Percentiles rank a stretch among this genome's conserved stretches.
Conservation (phyloP, 2,329 filamentous ascomycete species). For the Biscogniauxia sp. region DNA sequence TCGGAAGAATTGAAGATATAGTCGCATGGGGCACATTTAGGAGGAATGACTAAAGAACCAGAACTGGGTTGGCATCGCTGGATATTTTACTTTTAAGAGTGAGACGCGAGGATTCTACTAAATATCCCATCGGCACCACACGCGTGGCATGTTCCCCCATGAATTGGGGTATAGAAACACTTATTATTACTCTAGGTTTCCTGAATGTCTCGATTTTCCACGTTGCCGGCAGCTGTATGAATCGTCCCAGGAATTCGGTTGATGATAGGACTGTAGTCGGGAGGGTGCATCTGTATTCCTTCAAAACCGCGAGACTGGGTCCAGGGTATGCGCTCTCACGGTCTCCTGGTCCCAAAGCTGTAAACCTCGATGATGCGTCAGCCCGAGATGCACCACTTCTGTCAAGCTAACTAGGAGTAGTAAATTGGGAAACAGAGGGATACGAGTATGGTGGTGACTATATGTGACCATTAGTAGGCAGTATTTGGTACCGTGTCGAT, state of each 20-base stretch:
- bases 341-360: neutral
- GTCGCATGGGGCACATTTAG: neutral
- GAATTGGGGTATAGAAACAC: no score
- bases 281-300: neutral
- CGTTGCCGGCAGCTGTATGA: neutral
- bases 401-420: neutral
- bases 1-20: neutral
- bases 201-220: neutral
- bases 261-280: neutral
- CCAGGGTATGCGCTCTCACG: neutral
- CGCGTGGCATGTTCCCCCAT: neutral
- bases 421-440: neutral
- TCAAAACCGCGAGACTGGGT: neutral
- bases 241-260: neutral
- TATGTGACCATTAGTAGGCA: neutral
- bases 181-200: no score
- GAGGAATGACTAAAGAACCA: neutral
- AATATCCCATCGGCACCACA: neutral
- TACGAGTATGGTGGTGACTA: neutral
- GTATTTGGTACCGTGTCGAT: neutral
- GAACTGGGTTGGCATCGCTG: neutral
- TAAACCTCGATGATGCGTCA: conserved; percentile 2
- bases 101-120: neutral
- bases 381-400: neutral
- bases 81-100: neutral